Conservation (phyloP, 495 filamentous ascomycete species). For the Hypomontagnella submonticulosa region DNA sequence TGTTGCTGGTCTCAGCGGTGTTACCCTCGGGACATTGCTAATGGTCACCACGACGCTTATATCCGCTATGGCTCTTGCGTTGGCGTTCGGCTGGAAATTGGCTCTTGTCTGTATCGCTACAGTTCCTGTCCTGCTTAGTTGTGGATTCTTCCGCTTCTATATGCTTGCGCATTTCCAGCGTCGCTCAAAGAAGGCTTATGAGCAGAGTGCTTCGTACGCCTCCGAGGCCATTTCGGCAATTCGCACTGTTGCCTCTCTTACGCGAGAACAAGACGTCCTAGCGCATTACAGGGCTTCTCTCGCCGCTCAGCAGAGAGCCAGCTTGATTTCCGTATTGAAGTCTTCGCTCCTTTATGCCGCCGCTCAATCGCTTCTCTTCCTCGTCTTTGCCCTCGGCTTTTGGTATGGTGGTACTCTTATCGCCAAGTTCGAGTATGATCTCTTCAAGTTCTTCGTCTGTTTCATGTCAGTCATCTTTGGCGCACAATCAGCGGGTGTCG, state of each 20-base stretch:
- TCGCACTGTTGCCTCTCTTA: slow-evolving; percentile 90
- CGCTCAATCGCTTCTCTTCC: slow-evolving; percentile 81
- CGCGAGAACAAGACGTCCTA: slow-evolving; percentile 83
- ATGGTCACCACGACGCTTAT: slow-evolving; percentile 79
- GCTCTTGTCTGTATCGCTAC: slow-evolving; percentile 83
- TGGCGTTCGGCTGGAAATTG: slow-evolving; percentile 88
- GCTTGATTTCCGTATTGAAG: slow-evolving; percentile 71
- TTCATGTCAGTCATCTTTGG: slow-evolving; percentile 84
- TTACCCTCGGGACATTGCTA: slow-evolving; percentile 85
- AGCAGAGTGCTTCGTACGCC: slow-evolving; percentile 80
- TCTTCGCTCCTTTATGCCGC: slow-evolving; percentile 80
- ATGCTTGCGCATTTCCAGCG: slow-evolving; percentile 80
- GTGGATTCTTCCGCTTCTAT: slow-evolving; percentile 88
- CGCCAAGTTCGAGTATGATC: slow-evolving; percentile 68
- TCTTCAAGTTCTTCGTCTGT: slow-evolving; percentile 84
- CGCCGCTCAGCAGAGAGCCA: slow-evolving; percentile 67
- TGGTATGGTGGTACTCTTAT: slow-evolving; percentile 92
- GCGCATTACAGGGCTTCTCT: slow-evolving; percentile 76
- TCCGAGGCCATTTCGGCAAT: slow-evolving; percentile 93
- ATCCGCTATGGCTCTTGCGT: slow-evolving; percentile 71
- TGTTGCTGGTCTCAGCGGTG: slow-evolving; percentile 82
- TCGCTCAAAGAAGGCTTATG: slow-evolving; percentile 76
- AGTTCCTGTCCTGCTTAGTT: slow-evolving; percentile 79
- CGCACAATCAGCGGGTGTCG: slow-evolving; percentile 83
- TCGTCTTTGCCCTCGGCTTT: slow-evolving; percentile 86